Percentiles rank a stretch among this genome's conserved stretches.
These are phyloP conservation scores for Metschnikowia orientalis DNA, from an alignment of 805 yeast species.

Conservation along the genomic window DNA sequence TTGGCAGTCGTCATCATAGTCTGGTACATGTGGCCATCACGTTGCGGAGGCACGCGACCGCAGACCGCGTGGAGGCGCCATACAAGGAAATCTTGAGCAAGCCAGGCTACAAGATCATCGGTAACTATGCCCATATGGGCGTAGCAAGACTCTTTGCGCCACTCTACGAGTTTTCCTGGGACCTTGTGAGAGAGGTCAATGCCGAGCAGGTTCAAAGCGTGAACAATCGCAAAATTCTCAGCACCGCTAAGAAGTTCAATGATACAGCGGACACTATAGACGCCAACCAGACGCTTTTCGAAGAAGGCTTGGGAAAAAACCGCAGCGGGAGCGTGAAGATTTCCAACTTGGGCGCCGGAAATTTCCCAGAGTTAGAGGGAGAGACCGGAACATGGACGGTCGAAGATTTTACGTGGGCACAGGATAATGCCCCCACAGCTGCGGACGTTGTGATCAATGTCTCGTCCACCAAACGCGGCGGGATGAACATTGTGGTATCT, in stretches of 20 bases:
- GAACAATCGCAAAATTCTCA: constrained; percentile 23
- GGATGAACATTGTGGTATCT: constrained; percentile 32
- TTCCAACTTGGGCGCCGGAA: constrained; percentile 35
- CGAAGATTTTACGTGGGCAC: constrained; percentile 31
- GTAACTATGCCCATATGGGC: constrained; percentile 33
- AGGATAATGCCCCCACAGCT: constrained; percentile 32
- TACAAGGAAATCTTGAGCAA: constrained; percentile 19
- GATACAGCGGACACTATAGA: constrained; percentile 12
- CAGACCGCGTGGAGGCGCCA: constrained; percentile 10
- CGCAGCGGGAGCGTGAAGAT: constrained; percentile 31
- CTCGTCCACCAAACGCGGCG: constrained; percentile 29
- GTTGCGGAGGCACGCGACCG: constrained; percentile 23
- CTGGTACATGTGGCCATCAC: constrained; percentile 31
- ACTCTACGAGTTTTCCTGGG: constrained; percentile 30
- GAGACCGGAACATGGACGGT: constrained; percentile 21
- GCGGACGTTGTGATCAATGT: constrained; percentile 33
- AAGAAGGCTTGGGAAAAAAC: constrained; percentile 19
- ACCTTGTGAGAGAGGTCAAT: constrained; percentile 22
- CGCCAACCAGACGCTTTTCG: constrained; percentile 23
- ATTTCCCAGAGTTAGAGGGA: constrained; percentile 18
- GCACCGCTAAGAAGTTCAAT: constrained; percentile 19
- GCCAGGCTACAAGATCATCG: constrained; percentile 25
- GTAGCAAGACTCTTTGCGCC: constrained; percentile 30
- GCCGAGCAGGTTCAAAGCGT: constrained; percentile 17
- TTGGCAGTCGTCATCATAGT: constrained; percentile 23